Evolutionary conservation across 2,329 filamentous ascomycete genomes (phyloP).

Genomic region (Monosporascus sp.): DNA sequence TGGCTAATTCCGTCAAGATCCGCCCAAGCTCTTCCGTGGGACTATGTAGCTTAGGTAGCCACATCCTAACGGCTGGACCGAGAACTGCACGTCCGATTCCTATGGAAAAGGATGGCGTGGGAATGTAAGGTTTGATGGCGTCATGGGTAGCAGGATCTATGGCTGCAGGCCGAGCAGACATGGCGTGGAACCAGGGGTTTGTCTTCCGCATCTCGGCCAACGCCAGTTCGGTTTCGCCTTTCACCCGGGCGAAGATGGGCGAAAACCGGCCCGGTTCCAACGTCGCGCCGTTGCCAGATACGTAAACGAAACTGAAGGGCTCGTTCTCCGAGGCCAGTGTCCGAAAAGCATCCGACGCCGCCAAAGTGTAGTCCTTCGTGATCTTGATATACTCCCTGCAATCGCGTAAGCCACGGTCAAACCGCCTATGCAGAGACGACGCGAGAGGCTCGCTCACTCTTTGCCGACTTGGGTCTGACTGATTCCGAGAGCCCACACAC

Average conservation of each 20-base stretch:
- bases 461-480: constrained; percentile 54
- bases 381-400: constrained; percentile 59
- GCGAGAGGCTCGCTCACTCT: constrained; percentile 38
- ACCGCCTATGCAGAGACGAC: no score
- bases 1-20: constrained; percentile 40
- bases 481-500: constrained; percentile 70
- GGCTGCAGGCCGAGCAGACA: constrained; percentile 52
- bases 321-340: constrained; percentile 34
- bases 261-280: constrained; percentile 51
- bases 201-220: constrained; percentile 47
- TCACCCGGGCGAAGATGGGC: constrained; percentile 55
- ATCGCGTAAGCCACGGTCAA: not conserved
- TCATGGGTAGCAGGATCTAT: constrained; percentile 47
- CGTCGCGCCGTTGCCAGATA: constrained; percentile 61
- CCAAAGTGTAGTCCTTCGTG: constrained; percentile 61
- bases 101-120: constrained; percentile 19
- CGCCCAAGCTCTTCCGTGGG: constrained; percentile 40
- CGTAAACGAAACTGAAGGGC: constrained; percentile 65
- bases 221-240: constrained; percentile 59
- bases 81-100: constrained; percentile 14
- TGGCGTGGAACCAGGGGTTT: constrained; percentile 44
- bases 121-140: constrained; percentile 38
- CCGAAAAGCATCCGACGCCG: constrained; percentile 34
- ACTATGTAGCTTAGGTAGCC: constrained; percentile 22
- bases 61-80: constrained; percentile 16